Conservation (phyloP, 106 monocot genomes). For the Alisma plantagoaquatica region DNA sequence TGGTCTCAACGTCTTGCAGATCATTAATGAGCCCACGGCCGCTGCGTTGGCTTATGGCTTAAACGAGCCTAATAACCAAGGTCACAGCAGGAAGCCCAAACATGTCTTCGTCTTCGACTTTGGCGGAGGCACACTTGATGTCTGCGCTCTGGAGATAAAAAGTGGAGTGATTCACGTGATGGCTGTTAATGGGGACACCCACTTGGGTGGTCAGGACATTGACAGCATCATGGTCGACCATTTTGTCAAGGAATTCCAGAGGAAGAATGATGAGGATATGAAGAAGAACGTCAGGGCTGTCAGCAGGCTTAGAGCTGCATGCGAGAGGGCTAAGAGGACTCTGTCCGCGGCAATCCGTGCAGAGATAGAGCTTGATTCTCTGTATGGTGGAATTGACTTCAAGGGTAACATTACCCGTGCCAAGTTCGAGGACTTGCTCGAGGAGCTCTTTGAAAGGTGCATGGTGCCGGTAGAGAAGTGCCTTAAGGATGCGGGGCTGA, state of each 20-base stretch:
- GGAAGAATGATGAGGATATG: constrained; percentile 14
- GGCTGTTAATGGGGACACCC: constrained; percentile 9
- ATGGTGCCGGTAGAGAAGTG: constrained; percentile 62
- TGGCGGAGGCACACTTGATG: no score
- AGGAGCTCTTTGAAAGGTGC: constrained; percentile 45
- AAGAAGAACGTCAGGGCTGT: constrained; percentile 5
- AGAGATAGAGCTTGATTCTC: constrained; percentile 9
- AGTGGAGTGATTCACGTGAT: constrained; percentile 7
- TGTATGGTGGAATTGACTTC: constrained; percentile 15
- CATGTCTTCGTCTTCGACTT: constrained; percentile 15
- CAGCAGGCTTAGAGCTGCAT: no score
- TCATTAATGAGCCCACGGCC: no score
- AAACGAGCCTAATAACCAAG: constrained; percentile 1
- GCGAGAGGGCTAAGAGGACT: constrained; percentile 13
- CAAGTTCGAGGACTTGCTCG: constrained; percentile 10
- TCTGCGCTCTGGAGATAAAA: constrained; percentile 4
- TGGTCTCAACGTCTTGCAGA: constrained; percentile 14
- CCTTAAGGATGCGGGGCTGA: constrained; percentile 25
- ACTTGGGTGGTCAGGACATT: constrained; percentile 13
- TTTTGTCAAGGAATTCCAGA: constrained; percentile 6
- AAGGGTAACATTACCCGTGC: constrained; percentile 5
- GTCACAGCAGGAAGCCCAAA: not conserved
- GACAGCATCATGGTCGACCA: constrained; percentile 11
- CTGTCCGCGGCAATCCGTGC: constrained; percentile 7
- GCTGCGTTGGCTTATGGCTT: constrained; percentile 14